phyloP scores from a whole-genome alignment of 2,329 filamentous ascomycete species.

The Sclerotinia glacialis region DNA sequence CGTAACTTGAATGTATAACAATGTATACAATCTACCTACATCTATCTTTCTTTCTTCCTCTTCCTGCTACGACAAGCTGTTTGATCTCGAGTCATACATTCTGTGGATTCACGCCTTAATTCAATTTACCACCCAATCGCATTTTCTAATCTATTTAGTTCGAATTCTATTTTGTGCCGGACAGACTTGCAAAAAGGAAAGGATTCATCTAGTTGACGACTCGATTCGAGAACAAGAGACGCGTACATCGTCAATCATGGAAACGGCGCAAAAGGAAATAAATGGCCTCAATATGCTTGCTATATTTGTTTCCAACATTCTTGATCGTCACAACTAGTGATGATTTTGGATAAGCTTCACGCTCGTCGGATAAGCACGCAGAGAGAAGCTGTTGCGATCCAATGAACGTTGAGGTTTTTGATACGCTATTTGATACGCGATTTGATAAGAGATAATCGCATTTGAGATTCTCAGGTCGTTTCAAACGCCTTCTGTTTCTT shows the following conservation, averaged over 20 bases:
- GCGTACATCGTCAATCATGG: background rate
- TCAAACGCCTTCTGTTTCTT: background rate
- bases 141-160: background rate
- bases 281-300: background rate
- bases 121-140: background rate
- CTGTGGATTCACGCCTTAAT: too few relatives aligned
- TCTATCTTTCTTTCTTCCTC: too few relatives aligned
- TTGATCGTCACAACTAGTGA: background rate
- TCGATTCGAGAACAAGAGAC: background rate
- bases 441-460: background rate
- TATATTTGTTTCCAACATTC: background rate
- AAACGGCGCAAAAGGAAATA: background rate
- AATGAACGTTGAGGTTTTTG: background rate
- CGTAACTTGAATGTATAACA: too few relatives aligned
- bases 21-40: too few relatives aligned
- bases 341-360: constrained; percentile 7
- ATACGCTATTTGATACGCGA: background rate
- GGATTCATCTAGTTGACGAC: background rate
- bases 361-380: background rate
- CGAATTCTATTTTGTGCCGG: background rate
- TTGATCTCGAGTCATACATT: background rate
- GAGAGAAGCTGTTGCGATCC: background rate
- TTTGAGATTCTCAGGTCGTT: background rate
- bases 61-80: background rate
- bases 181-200: constrained; percentile 8